A percentile compares a stretch with the other conserved stretches of the same genome.
phyloP scores from a whole-genome alignment of 331 rosid species.

The Dryas integrifolia region DNA sequence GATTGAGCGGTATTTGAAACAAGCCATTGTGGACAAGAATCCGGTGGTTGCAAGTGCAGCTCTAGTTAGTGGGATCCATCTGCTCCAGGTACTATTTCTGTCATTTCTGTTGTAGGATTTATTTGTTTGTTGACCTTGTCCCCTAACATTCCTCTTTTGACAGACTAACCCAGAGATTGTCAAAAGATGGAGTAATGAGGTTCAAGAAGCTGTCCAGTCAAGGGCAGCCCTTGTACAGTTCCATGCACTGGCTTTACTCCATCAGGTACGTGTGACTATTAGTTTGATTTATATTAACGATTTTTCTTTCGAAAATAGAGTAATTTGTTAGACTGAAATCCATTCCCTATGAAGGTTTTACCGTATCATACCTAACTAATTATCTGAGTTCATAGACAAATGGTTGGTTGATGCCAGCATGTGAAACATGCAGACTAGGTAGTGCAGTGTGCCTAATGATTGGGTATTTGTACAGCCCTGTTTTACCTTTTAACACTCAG shows the following conservation, averaged over 20 bases:
- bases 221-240: slow-evolving; percentile 99
- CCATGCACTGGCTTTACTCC: slow-evolving; percentile 86
- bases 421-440: background rate
- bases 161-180: slow-evolving; percentile 99
- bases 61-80: slow-evolving; percentile 94
- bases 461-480: background rate
- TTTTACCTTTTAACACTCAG: background rate
- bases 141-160: slow-evolving; percentile 13
- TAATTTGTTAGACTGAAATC: background rate
- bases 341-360: background rate
- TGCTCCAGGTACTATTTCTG: slow-evolving; percentile 74
- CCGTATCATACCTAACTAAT: background rate
- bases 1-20: slow-evolving; percentile 94
- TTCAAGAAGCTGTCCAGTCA: slow-evolving; percentile 99
- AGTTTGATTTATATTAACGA: slow-evolving; percentile 14
- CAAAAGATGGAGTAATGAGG: slow-evolving; percentile 98
- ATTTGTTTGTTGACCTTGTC: background rate
- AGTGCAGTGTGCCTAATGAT: background rate
- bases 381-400: background rate
- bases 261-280: slow-evolving; percentile 53
- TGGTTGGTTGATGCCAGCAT: background rate
- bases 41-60: slow-evolving; percentile 99
- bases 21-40: slow-evolving; percentile 96
- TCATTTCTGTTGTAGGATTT: background rate
- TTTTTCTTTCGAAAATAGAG: slow-evolving; percentile 3